Evolutionary conservation across 805 yeast genomes (phyloP).

Genomic region (Hanseniaspora meyeri): DNA sequence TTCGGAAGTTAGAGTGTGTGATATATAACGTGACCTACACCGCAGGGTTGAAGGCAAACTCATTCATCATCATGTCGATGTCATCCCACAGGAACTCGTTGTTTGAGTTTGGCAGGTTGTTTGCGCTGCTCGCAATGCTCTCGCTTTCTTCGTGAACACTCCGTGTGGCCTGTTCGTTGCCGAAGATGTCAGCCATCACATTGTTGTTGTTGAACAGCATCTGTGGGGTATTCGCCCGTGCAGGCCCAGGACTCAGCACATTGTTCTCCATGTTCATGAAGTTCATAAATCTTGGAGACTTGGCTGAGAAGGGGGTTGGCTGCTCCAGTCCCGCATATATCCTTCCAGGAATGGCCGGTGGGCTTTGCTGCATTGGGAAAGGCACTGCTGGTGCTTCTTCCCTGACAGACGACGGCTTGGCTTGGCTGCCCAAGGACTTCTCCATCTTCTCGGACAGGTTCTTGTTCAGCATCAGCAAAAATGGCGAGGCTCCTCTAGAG

Average conservation of each 20-base stretch:
- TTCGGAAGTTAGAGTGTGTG: not conserved
- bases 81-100: constrained; percentile 48
- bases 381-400: constrained; percentile 14
- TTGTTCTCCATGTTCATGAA: constrained; percentile 6
- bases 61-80: constrained; percentile 80
- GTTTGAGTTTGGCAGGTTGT: not conserved
- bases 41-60: constrained; percentile 70
- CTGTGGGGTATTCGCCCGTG: not conserved
- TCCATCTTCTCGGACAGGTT: not conserved
- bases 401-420: constrained; percentile 1
- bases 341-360: not conserved
- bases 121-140: constrained; percentile 3
- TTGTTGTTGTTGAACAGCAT: not conserved
- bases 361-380: not conserved
- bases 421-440: not conserved
- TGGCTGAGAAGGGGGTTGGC: constrained; percentile 8
- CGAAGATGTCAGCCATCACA: not conserved
- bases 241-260: not conserved
- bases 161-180: not conserved
- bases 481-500: not conserved
- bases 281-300: constrained; percentile 5
- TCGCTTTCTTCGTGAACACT: constrained; percentile 7
- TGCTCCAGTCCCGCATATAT: not conserved
- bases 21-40: constrained; percentile 20
- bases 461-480: constrained; percentile 3